These are phyloP conservation scores for Lathyrus tuberosus DNA, from an alignment of 306 rosid genomes.

Conservation along the genomic window DNA sequence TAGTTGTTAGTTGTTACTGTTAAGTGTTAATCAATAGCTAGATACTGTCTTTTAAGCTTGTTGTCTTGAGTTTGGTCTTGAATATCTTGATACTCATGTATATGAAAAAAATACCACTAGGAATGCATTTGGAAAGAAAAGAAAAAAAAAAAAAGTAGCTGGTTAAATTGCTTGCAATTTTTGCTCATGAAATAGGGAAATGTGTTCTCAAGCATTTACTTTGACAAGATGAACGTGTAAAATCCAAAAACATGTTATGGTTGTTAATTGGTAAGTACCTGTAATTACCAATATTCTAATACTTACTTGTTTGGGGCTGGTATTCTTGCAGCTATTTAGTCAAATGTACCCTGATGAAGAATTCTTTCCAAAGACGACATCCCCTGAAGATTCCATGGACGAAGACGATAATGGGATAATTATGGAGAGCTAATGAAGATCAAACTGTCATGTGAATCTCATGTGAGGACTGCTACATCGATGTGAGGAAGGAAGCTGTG, in stretches of 20 bases:
- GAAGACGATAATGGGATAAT: conserved; percentile 46
- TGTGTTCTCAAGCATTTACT: conserved; percentile 15
- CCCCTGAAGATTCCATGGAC: conserved; percentile 45
- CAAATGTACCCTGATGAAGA: conserved; percentile 55
- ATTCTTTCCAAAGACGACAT: conserved; percentile 49
- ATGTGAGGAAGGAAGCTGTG: conserved; percentile 31
- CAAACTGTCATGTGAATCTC: conserved; percentile 25
- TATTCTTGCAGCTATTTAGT: conserved; percentile 49
- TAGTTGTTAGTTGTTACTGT: conserved; percentile 18
- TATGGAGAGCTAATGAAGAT: conserved; percentile 41
- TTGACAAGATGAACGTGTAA: neutral
- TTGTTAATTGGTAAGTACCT: neutral
- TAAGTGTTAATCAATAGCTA: conserved; percentile 19
- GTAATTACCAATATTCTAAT: conserved; percentile 17
- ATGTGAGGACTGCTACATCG: conserved; percentile 6
- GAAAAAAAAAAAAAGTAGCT: conserved; percentile 6
- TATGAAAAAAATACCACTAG: neutral
- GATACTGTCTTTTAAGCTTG: neutral
- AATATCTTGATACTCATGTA: neutral
- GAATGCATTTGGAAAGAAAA: neutral
- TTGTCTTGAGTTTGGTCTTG: neutral
- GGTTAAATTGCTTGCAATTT: conserved; percentile 11
- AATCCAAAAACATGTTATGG: neutral
- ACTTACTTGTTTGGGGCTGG: conserved; percentile 36
- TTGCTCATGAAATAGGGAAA: conserved; percentile 11